Evolutionary conservation across 228 moss, liverwort and hornwort genomes (phyloP).

Genomic region (Sphagnum fallax): DNA sequence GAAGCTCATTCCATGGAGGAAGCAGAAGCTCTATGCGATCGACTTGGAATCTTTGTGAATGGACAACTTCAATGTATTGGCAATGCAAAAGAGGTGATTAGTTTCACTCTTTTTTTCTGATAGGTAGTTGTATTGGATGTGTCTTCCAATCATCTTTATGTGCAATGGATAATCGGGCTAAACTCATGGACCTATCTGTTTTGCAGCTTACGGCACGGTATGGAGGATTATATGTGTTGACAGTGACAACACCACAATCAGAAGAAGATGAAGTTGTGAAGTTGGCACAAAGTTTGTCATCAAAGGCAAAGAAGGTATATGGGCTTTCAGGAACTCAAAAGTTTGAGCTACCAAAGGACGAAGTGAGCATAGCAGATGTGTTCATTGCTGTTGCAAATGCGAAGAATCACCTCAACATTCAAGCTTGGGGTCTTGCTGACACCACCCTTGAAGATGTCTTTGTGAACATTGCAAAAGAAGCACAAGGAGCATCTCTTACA

Average conservation of each 20-base stretch:
- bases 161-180: too few relatives aligned
- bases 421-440: conserved; percentile 81
- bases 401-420: conserved; percentile 40
- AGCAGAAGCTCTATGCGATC: conserved; percentile 84
- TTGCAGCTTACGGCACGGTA: conserved; percentile 74
- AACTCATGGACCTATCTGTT: background rate
- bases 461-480: conserved; percentile 55
- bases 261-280: conserved; percentile 39
- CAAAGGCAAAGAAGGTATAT: conserved; percentile 50
- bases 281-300: conserved; percentile 37
- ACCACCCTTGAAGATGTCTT: conserved; percentile 87
- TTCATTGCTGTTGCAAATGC: conserved; percentile 49
- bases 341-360: conserved; percentile 67
- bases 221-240: conserved; percentile 74
- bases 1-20: conserved; percentile 94
- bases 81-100: conserved; percentile 72
- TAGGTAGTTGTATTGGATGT: background rate
- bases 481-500: conserved; percentile 11
- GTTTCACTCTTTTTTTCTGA: background rate
- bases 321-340: conserved; percentile 77
- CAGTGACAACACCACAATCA: conserved; percentile 54
- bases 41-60: conserved; percentile 76
- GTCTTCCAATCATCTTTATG: background rate
- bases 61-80: conserved; percentile 89
- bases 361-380: conserved; percentile 54